Evolutionary conservation across 2,329 filamentous ascomycete genomes (phyloP).

Genomic region (Fusarium sp.): DNA sequence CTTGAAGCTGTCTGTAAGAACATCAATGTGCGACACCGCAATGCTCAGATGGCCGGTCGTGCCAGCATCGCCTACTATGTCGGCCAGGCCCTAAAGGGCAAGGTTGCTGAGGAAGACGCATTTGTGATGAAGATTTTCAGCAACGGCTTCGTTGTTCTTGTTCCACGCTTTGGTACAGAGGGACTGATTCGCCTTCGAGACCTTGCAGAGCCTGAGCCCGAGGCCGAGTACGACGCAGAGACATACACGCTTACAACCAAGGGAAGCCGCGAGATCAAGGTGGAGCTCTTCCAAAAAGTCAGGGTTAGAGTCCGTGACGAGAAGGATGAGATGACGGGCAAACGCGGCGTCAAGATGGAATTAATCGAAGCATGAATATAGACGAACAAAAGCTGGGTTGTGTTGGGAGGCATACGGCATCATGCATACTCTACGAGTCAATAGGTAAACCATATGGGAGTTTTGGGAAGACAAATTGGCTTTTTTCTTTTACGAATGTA

Average conservation of each 20-base stretch:
- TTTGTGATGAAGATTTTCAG: conserved; percentile 98
- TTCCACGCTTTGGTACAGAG: conserved; percentile 95
- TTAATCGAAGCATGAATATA: conserved; percentile 54
- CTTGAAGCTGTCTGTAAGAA: conserved; percentile 97
- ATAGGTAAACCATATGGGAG: conserved; percentile 25
- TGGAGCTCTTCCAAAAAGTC: conserved; percentile 94
- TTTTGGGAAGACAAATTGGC: conserved; percentile 37
- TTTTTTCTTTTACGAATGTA: conserved; percentile 41
- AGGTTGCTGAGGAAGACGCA: conserved; percentile 81
- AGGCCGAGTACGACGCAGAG: conserved; percentile 85
- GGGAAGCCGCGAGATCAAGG: conserved; percentile 63
- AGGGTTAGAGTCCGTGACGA: conserved; percentile 89
- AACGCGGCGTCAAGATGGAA: conserved; percentile 87
- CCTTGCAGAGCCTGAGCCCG: conserved; percentile 79
- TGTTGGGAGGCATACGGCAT: conserved; percentile 1
- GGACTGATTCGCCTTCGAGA: conserved; percentile 88
- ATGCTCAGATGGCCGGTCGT: conserved; percentile 93
- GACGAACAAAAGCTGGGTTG: neutral
- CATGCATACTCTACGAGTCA: conserved; percentile 27
- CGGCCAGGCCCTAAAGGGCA: conserved; percentile 89
- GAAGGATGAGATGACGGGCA: conserved; percentile 94
- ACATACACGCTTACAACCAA: conserved; percentile 77
- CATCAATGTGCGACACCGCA: conserved; percentile 96
- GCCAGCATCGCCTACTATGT: conserved; percentile 98
- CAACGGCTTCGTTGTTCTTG: conserved; percentile 96